These are phyloP conservation scores for Nothopassalora personata DNA, from an alignment of 2,329 filamentous ascomycete species.

Conservation along the genomic window DNA sequence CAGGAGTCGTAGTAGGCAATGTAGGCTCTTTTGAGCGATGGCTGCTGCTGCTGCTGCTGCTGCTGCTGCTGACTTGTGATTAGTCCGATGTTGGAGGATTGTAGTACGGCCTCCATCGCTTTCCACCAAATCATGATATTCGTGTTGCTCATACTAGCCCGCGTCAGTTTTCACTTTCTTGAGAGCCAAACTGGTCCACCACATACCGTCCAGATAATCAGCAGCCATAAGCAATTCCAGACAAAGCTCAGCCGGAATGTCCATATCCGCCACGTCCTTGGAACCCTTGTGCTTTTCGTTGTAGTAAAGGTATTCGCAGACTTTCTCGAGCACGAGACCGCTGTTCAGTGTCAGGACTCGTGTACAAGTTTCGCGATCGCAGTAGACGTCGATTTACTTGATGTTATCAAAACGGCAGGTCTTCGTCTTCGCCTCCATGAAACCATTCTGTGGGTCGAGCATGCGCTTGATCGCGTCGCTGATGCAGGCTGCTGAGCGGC, in stretches of 20 bases:
- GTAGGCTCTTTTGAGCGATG: too few species aligned
- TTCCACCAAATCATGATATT: not conserved
- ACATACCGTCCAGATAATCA: constrained; percentile 61
- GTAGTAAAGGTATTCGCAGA: constrained; percentile 79
- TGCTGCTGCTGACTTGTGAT: too few species aligned
- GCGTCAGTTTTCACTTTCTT: not conserved
- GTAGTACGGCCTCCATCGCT: not conserved
- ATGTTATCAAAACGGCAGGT: constrained; percentile 67
- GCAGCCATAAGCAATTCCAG: constrained; percentile 72
- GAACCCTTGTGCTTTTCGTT: constrained; percentile 67
- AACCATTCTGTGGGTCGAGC: constrained; percentile 63
- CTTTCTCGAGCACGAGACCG: constrained; percentile 69
- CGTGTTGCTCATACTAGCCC: not conserved
- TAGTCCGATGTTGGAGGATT: not conserved
- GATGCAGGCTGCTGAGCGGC: constrained; percentile 64
- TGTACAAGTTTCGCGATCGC: not conserved
- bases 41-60: not conserved
- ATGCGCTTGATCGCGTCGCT: constrained; percentile 70
- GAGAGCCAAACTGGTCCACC: not conserved
- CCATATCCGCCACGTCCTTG: constrained; percentile 73
- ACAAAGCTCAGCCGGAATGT: constrained; percentile 72
- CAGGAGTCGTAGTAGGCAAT: not conserved
- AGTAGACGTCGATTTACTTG: constrained; percentile 50
- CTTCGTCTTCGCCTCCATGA: constrained; percentile 59
- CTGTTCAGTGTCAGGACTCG: constrained; percentile 38